Conservation (phyloP, 257 asterid species). For the Fraxinus pennsylvanica region DNA sequence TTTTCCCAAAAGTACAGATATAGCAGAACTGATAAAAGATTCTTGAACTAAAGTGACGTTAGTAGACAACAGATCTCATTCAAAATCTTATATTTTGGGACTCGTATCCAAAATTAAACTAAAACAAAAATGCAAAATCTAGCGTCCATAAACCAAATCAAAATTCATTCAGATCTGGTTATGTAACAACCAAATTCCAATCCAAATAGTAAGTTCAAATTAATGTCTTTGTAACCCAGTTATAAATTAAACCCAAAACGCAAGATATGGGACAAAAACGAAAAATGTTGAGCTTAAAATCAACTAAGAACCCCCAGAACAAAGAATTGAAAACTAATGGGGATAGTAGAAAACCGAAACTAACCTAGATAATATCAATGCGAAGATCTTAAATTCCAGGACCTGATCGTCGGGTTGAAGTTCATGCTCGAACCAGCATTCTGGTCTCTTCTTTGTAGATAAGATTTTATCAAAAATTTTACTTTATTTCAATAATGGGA, state of each 20-base stretch:
- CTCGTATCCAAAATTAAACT: not conserved
- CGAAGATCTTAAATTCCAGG: conserved; percentile 50
- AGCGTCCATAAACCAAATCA: conserved; percentile 13
- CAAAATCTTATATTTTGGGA: conserved; percentile 4
- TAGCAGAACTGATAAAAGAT: conserved; percentile 3
- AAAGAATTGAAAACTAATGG: conserved; percentile 12
- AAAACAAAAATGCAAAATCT: conserved; percentile 14
- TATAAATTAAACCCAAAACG: conserved; percentile 7
- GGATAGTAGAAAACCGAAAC: conserved; percentile 23
- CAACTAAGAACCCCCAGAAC: conserved; percentile 8
- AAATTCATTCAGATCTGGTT: conserved; percentile 59
- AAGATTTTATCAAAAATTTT: not conserved
- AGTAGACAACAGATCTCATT: conserved; percentile 23
- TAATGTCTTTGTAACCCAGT: not conserved
- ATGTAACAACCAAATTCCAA: conserved; percentile 22
- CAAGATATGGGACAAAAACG: conserved; percentile 4
- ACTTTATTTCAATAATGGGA: not conserved
- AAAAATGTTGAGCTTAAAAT: not conserved
- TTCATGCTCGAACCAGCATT: not conserved
- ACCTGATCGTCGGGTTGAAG: conserved; percentile 45
- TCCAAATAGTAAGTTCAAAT: conserved; percentile 6
- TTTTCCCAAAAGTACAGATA: not conserved
- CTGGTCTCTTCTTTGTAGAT: not conserved
- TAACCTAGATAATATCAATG: conserved; percentile 43
- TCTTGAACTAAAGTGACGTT: not conserved